Conservation (phyloP, 2,329 filamentous ascomycete species). For the Xylariomycetidae sp. region DNA sequence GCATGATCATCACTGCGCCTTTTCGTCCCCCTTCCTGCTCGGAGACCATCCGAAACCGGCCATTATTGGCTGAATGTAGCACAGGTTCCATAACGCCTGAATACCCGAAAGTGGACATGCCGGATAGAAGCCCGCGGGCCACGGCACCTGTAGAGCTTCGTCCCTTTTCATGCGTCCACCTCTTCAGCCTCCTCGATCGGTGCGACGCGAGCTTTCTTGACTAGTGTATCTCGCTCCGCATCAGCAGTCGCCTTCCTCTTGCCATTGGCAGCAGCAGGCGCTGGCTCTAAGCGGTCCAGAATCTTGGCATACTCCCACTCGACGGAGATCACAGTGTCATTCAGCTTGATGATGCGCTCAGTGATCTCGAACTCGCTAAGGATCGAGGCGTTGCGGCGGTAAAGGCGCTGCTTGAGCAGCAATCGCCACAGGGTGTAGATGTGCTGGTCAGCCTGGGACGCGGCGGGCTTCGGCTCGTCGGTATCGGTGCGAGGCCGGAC, state of each 20-base stretch:
- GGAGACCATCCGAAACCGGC: too few relatives aligned
- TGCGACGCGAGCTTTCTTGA: constrained; percentile 44
- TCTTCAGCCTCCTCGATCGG: constrained; percentile 26
- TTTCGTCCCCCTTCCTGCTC: too few relatives aligned
- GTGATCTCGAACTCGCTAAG: constrained; percentile 62
- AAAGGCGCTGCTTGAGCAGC: constrained; percentile 70
- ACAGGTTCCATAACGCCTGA: too few relatives aligned
- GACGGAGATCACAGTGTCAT: constrained; percentile 61
- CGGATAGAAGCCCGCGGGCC: too few relatives aligned
- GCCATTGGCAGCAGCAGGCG: constrained; percentile 24
- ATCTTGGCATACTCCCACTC: constrained; percentile 68
- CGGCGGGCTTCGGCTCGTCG: constrained; percentile 27
- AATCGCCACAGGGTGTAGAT: constrained; percentile 67
- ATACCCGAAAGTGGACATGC: too few relatives aligned
- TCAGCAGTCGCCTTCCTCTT: constrained; percentile 42
- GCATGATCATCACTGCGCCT: too few relatives aligned
- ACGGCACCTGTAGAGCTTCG: too few relatives aligned
- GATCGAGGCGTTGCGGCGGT: constrained; percentile 65
- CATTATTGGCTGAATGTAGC: too few relatives aligned
- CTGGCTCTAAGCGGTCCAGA: constrained; percentile 33
- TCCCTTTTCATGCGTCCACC: too few relatives aligned
- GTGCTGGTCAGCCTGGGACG: constrained; percentile 49
- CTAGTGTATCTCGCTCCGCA: constrained; percentile 13
- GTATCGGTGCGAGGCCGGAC: constrained; percentile 45
- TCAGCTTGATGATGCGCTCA: constrained; percentile 67